Conservation (phyloP, 2,329 filamentous ascomycete species). For the Hypoxylon sp. region DNA sequence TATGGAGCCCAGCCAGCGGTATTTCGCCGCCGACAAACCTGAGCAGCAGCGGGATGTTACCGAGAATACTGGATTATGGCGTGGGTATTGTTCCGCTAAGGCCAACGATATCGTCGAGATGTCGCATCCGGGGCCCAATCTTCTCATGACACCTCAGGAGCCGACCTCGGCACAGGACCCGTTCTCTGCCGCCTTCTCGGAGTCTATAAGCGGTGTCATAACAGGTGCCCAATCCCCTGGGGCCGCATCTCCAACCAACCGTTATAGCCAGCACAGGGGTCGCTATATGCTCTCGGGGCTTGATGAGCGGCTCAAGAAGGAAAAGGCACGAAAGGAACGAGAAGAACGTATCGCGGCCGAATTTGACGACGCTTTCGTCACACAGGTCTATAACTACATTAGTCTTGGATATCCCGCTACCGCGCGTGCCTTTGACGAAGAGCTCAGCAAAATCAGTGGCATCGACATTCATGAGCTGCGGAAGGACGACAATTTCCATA, state of each 20-base stretch:
- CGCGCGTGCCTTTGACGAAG: slow-evolving; percentile 82
- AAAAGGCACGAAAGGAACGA: slow-evolving; percentile 59
- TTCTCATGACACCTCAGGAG: slow-evolving; percentile 61
- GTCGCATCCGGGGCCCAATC: slow-evolving; percentile 55
- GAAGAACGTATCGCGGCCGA: slow-evolving; percentile 68
- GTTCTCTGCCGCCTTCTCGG: slow-evolving; percentile 53
- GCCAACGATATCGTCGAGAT: slow-evolving; percentile 51
- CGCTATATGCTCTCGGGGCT: slow-evolving; percentile 61
- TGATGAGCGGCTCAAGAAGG: slow-evolving; percentile 59
- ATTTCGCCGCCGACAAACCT: slow-evolving; percentile 50
- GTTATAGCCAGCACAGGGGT: slow-evolving; percentile 48
- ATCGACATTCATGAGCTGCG: slow-evolving; percentile 74
- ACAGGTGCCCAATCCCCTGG: slow-evolving; percentile 51
- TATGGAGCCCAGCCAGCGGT: slow-evolving; percentile 79
- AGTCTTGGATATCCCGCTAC: slow-evolving; percentile 90
- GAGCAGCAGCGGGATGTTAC: slow-evolving; percentile 63
- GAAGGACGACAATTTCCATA: slow-evolving; percentile 68
- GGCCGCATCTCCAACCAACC: slow-evolving; percentile 40
- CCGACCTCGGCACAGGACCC: slow-evolving; percentile 54
- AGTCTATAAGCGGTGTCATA: slow-evolving; percentile 54
- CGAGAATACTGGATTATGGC: slow-evolving; percentile 76
- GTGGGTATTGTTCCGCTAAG: slow-evolving; percentile 69
- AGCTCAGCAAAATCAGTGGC: slow-evolving; percentile 81
- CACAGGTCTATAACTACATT: slow-evolving; percentile 96
- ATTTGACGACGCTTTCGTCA: slow-evolving; percentile 85